Evolutionary conservation across 129 eudicot genomes (phyloP).

Genomic region (Smallanthus sonchifolius): DNA sequence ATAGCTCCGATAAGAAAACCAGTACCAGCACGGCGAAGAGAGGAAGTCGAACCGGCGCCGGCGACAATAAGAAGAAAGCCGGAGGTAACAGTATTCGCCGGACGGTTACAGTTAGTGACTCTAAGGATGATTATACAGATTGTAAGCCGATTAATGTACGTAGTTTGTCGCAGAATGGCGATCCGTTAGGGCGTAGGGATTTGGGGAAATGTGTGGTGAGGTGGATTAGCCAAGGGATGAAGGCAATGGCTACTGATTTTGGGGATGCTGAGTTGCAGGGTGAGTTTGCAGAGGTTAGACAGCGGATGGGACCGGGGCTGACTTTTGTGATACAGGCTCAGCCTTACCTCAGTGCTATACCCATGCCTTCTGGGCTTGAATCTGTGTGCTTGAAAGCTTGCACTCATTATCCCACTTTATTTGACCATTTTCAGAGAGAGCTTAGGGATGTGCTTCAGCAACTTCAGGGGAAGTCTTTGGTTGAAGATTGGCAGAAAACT

Average conservation of each 20-base stretch:
- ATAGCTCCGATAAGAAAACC: background rate
- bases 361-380: conserved; percentile 85
- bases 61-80: background rate
- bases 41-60: background rate
- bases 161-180: conserved; percentile 57
- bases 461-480: conserved; percentile 36
- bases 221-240: conserved; percentile 88
- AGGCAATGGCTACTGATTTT: conserved; percentile 82
- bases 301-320: conserved; percentile 82
- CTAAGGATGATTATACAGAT: background rate
- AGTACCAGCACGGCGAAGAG: background rate
- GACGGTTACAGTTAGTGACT: background rate
- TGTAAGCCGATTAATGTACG: conserved; percentile 34
- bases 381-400: conserved; percentile 82
- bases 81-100: background rate
- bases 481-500: conserved; percentile 61
- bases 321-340: conserved; percentile 89
- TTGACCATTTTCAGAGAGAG: conserved; percentile 93
- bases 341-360: conserved; percentile 76
- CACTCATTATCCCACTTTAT: conserved; percentile 86
- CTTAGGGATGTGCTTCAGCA: conserved; percentile 69
- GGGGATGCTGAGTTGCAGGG: conserved; percentile 69
- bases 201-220: conserved; percentile 71
- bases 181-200: conserved; percentile 76
- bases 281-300: conserved; percentile 64